Base-by-base conservation (phyloP, 2,329 filamentous ascomycete species). In the Parasarocladium wereldwijsianum region DNA sequence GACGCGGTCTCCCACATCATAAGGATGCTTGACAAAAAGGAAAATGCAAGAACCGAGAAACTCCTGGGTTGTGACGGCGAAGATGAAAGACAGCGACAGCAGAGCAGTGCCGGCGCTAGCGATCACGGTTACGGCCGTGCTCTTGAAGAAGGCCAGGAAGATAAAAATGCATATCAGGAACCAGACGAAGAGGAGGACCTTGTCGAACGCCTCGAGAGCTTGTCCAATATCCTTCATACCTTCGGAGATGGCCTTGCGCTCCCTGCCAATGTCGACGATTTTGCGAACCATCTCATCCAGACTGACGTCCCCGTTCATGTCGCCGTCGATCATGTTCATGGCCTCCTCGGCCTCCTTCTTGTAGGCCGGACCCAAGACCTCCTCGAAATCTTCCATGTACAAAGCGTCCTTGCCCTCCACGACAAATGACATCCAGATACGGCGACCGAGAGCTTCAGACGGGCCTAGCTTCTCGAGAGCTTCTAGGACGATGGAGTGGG, bases 41-140 rank as follows among this genome's bases (percentile, higher is more conserved):
- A 98, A 98, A 46, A 98, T 93, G 60, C 87, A 96, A 21, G 86
- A 94, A 45, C 87, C 87, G n/a, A 98, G 70, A 38, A 98, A 80
- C 54, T 98, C 90, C 54, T 94, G 86, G 4, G 79, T 77, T 2
- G 86, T 94, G 33, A 79, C 78, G 15, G 86, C 77, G 52, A 98
- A 96, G 42, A 94, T 79, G 58, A 98, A 98, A 4, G 87, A 94
- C n/a, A 96, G 62, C 5, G 87, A 96, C 8, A 98, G 72, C 24
- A 98, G 66, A 0, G 90, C 79, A 2, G 90, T 94, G 38, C 87
- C 87, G 29, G 86, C 84, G 8, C 86, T 93, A 4, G 85, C 79
- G 22, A 94, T 67, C 5, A 84, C 92, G 3, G 79, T 81, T 32
- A 82, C 71, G 45, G 94, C 90, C 45, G 70, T 83, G 45, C 72